Percentiles rank a stretch among this genome's conserved stretches.
Evolutionary conservation across 305 asterid genomes (phyloP).

Genomic region (Fraxinus dipetala): DNA sequence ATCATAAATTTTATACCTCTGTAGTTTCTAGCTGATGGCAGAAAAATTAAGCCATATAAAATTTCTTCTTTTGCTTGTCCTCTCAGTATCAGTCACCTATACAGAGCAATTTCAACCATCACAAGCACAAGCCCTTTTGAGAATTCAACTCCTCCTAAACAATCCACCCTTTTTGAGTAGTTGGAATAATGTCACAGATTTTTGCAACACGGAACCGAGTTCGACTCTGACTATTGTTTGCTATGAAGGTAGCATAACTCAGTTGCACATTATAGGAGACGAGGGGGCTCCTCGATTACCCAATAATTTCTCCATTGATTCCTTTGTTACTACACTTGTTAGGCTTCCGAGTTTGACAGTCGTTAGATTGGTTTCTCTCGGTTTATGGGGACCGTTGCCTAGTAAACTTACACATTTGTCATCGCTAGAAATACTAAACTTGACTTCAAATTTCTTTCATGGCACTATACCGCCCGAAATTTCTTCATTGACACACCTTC

Average conservation of each 20-base stretch:
- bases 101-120: conserved; percentile 49
- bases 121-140: conserved; percentile 48
- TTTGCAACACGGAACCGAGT: conserved; percentile 59
- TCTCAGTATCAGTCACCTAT: conserved; percentile 36
- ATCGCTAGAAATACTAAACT: conserved; percentile 69
- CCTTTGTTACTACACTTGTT: conserved; percentile 52
- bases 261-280: conserved; percentile 67
- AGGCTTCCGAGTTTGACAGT: conserved; percentile 68
- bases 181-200: conserved; percentile 51
- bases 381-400: conserved; percentile 77
- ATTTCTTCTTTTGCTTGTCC: conserved; percentile 27
- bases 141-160: conserved; percentile 48
- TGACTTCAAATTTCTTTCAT: conserved; percentile 66
- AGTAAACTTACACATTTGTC: conserved; percentile 45
- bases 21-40: conserved; percentile 38
- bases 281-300: conserved; percentile 40
- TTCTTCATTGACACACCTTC: conserved; percentile 51
- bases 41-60: conserved; percentile 13
- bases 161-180: conserved; percentile 42
- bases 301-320: conserved; percentile 59
- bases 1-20: background rate
- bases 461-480: conserved; percentile 50
- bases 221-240: conserved; percentile 58
- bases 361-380: conserved; percentile 74
- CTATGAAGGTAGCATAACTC: conserved; percentile 67